These are phyloP conservation scores for Phaffia rhodozyma DNA, from an alignment of 1,284 basidiomycete genomes.

Conservation along the genomic window DNA sequence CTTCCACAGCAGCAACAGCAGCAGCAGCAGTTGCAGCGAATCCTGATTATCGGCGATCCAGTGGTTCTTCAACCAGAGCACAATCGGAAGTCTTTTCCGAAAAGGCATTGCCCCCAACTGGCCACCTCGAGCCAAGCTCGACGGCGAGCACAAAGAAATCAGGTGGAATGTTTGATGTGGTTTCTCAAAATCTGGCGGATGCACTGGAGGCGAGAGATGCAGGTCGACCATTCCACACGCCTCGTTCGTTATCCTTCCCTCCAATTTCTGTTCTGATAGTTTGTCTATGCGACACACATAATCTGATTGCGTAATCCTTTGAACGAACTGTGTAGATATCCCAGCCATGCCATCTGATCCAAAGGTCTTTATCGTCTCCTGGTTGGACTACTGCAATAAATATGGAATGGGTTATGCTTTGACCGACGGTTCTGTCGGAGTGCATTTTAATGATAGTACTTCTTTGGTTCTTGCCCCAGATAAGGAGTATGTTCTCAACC, in stretches of 20 bases:
- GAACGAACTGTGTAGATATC: slow-evolving; percentile 23
- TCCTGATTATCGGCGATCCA: neutral
- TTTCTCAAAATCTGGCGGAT: slow-evolving; percentile 49
- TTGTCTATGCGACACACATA: no score
- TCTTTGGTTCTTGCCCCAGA: slow-evolving; percentile 70
- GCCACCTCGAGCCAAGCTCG: neutral
- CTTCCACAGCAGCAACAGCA: neutral
- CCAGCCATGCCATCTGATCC: slow-evolving; percentile 41
- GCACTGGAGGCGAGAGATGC: slow-evolving; percentile 55
- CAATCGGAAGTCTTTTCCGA: neutral
- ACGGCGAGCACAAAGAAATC: neutral
- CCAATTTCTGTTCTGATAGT: neutral
- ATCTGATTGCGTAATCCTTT: neutral
- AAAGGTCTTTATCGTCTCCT: slow-evolving; percentile 82
- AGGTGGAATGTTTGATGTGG: slow-evolving; percentile 33
- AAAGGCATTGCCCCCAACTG: no score
- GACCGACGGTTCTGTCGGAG: slow-evolving; percentile 85
- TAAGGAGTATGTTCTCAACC: slow-evolving; percentile 50
- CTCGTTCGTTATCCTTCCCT: slow-evolving; percentile 34
- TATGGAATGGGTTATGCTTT: slow-evolving; percentile 97
- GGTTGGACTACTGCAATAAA: slow-evolving; percentile 97
- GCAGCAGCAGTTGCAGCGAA: neutral
- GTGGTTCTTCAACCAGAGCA: neutral
- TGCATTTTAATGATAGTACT: slow-evolving; percentile 92
- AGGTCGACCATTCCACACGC: slow-evolving; percentile 52